Conservation (phyloP, 1,284 basidiomycete genomes). For the Xerocomus nothofagi region DNA sequence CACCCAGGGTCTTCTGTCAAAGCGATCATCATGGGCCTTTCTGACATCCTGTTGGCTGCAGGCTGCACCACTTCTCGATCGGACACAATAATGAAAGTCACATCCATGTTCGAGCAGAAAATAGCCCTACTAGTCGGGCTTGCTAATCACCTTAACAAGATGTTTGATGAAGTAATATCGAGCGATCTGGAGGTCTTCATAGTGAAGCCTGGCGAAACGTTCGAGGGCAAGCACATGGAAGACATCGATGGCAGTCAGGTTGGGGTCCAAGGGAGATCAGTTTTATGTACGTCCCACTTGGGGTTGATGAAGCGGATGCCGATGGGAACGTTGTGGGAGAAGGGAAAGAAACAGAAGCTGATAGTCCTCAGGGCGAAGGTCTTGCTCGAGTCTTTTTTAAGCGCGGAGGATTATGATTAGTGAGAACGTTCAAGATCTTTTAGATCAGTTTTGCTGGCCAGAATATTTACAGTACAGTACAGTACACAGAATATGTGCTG, state of each 20-base stretch:
- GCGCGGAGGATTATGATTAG: slow-evolving; percentile 15
- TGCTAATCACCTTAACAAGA: slow-evolving; percentile 19
- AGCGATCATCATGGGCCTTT: not conserved
- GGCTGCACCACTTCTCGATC: slow-evolving; percentile 15
- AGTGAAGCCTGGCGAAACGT: slow-evolving; percentile 12
- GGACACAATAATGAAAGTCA: slow-evolving; percentile 12
- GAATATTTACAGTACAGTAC: no score
- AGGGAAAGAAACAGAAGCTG: slow-evolving; percentile 15
- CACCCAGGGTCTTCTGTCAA: slow-evolving; percentile 4
- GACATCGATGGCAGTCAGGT: slow-evolving; percentile 15
- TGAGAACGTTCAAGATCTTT: not conserved
- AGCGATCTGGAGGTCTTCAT: slow-evolving; percentile 22
- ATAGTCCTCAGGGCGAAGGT: slow-evolving; percentile 26
- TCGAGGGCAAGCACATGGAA: slow-evolving; percentile 20
- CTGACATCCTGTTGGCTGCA: slow-evolving; percentile 17
- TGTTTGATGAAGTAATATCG: slow-evolving; percentile 26
- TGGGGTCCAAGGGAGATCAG: not conserved
- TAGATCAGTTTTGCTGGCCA: no score
- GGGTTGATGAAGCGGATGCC: slow-evolving; percentile 23
- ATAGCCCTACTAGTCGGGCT: slow-evolving; percentile 17
- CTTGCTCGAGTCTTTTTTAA: slow-evolving; percentile 22
- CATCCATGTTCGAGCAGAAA: slow-evolving; percentile 17
- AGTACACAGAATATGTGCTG: no score
- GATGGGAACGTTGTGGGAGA: slow-evolving; percentile 13
- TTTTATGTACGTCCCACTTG: slow-evolving; percentile 27